Conservation (phyloP, 2,329 filamentous ascomycete genomes). For the Ophiocordyceps camponoti-saundersi region DNA sequence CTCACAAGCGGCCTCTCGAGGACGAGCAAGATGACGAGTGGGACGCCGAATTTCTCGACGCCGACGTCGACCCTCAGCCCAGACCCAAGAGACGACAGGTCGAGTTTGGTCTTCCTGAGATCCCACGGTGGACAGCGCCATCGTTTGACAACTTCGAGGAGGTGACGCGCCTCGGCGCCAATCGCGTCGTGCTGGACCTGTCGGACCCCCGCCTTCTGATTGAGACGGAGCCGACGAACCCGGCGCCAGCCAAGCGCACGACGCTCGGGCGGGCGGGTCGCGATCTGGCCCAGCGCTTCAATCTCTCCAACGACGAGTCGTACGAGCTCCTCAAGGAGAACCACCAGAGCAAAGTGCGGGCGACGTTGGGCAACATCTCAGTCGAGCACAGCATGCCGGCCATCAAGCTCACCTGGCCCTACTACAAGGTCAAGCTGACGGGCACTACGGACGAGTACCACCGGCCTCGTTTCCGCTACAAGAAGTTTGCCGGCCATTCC, state of each 20-base stretch:
- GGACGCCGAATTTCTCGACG: slow-evolving; percentile 40
- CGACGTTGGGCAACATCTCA: slow-evolving; percentile 77
- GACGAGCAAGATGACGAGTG: slow-evolving; percentile 40
- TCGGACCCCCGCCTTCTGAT: slow-evolving; percentile 78
- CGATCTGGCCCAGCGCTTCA: slow-evolving; percentile 69
- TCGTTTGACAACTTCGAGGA: slow-evolving; percentile 69
- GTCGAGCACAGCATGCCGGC: slow-evolving; percentile 92
- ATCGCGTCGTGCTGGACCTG: slow-evolving; percentile 67
- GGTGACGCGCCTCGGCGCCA: slow-evolving; percentile 54
- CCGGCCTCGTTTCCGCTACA: slow-evolving; percentile 60
- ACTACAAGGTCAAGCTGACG: slow-evolving; percentile 76
- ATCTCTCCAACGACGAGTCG: slow-evolving; percentile 88
- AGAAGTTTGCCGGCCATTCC: slow-evolving; percentile 45
- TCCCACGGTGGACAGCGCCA: slow-evolving; percentile 44
- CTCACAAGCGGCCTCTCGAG: slow-evolving; percentile 11
- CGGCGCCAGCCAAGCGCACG: slow-evolving; percentile 48
- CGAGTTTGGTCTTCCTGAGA: slow-evolving; percentile 38
- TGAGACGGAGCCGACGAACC: slow-evolving; percentile 52
- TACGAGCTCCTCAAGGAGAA: slow-evolving; percentile 96
- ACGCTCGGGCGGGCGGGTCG: slow-evolving; percentile 53
- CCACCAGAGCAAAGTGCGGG: slow-evolving; percentile 87
- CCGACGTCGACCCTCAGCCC: slow-evolving; percentile 24
- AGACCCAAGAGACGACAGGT: slow-evolving; percentile 53
- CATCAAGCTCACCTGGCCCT: slow-evolving; percentile 81
- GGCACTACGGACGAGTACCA: slow-evolving; percentile 69